Percentiles rank a stretch among this genome's conserved stretches.
Evolutionary conservation across 441 rosid genomes (phyloP).

Genomic region (Adansonia grandidieri): DNA sequence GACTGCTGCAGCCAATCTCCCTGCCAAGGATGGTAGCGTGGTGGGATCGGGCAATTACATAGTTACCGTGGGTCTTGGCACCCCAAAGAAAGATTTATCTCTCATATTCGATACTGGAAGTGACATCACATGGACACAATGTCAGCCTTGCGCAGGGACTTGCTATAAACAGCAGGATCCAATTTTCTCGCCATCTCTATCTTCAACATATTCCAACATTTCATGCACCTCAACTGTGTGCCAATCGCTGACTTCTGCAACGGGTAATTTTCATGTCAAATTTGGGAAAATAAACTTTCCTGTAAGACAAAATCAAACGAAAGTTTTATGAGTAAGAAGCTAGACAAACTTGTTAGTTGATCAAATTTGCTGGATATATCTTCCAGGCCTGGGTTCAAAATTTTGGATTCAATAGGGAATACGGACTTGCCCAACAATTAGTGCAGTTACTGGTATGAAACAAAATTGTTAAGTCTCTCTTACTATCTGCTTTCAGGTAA

Average conservation of each 20-base stretch:
- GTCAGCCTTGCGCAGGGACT: constrained; percentile 54
- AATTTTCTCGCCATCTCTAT: constrained; percentile 49
- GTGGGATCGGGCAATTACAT: not conserved
- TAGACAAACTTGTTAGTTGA: not conserved
- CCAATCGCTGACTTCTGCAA: constrained; percentile 47
- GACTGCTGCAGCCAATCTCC: constrained; percentile 39
- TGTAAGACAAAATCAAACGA: not conserved
- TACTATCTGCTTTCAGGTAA: constrained; percentile 43
- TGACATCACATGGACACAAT: constrained; percentile 51
- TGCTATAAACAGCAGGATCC: constrained; percentile 61
- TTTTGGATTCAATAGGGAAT: no score
- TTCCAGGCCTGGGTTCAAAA: not conserved
- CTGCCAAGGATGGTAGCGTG: not conserved
- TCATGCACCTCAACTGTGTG: constrained; percentile 49
- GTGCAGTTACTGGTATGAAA: no score
- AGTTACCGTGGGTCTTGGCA: constrained; percentile 15
- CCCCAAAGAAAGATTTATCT: constrained; percentile 12
- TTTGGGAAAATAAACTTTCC: not conserved
- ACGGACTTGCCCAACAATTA: no score
- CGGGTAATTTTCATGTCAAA: constrained; percentile 38
- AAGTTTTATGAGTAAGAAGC: not conserved
- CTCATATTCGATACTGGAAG: constrained; percentile 14
- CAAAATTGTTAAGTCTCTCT: not conserved
- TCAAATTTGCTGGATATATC: not conserved
- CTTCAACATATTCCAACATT: constrained; percentile 55